Base-by-base conservation (phyloP, 2,329 filamentous ascomycete species). In the Kalmusia sp. region DNA sequence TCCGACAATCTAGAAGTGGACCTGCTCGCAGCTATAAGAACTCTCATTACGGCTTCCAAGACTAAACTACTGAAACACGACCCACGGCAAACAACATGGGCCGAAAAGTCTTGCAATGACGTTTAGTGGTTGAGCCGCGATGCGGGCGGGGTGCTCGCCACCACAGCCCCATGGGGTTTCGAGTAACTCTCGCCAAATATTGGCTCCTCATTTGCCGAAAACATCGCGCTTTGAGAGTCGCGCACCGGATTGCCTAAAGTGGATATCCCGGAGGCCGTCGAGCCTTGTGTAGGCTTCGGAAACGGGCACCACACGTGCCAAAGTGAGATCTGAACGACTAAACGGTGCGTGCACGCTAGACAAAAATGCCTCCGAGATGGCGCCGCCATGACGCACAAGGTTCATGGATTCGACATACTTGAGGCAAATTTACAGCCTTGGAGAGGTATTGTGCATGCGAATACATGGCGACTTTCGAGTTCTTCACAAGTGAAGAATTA, bases 61-160 rank as follows among this genome's bases (percentile, higher is more conserved):
- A 19, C 4, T 14, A 24, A 40, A 27, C 46, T 27, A 49, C 27
- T 22, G 27, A 14, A 27, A 5, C 25, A 15, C 25, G 4, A 25
- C n/a, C 44, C 8, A 24, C 43, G 17, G 25, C 21, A 31, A 46
- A 35, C 41, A 12, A 44, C 40, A 21, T 35, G 35, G 19, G 30
- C 46, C 25, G 17, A 15, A 17, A 50, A 28, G 38, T 24, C 28
- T 22, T 15, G 19, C 27, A 38, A 54, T 59, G 57, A 59, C 51
- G 53, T 57, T 49, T 25, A 33, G 19, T 8, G 47, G 24, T 51
- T 45, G 51, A 52, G 53, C 51, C 48, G 41, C 48, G 17, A 27
- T 50, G 53, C 52, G 51, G 53, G 53, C 52, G 52, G 33, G 33
- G 15, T 15, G 24, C 4, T 31, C 30, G 31, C 35, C 25, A 27